Conservation (phyloP, 345 rosid species). For the Leavenworthia alabamica region DNA sequence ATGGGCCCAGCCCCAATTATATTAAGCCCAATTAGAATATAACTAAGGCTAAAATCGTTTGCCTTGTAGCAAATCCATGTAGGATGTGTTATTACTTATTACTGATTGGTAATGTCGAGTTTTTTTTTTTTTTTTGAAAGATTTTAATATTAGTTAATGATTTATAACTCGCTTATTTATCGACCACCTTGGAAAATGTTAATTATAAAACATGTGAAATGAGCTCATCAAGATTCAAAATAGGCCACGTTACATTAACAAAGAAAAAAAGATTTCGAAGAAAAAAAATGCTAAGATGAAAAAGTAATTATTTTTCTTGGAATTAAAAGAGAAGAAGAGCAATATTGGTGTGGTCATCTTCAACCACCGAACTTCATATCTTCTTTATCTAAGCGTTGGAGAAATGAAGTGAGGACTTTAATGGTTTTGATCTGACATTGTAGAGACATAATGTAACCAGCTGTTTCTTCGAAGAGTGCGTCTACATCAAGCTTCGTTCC, state of each 20-base stretch:
- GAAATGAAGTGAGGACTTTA: slow-evolving; percentile 42
- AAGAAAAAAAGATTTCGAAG: slow-evolving; percentile 29
- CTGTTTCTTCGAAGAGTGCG: slow-evolving; percentile 63
- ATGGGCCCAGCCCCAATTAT: neutral
- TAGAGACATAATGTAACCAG: slow-evolving; percentile 55
- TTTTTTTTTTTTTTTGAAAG: neutral
- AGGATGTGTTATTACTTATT: too few species aligned
- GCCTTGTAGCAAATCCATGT: neutral
- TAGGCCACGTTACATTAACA: slow-evolving; percentile 23
- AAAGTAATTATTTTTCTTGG: neutral
- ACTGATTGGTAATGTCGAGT: neutral
- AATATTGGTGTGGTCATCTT: slow-evolving; percentile 17
- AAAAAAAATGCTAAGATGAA: slow-evolving; percentile 14
- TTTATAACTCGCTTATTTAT: neutral
- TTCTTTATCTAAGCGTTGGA: slow-evolving; percentile 48
- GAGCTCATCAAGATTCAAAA: slow-evolving; percentile 11
- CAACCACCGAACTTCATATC: slow-evolving; percentile 53
- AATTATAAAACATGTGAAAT: slow-evolving; percentile 23
- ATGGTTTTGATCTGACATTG: slow-evolving; percentile 57
- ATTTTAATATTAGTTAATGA: neutral
- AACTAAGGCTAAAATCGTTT: neutral
- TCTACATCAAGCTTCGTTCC: slow-evolving; percentile 55
- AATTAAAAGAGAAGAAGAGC: slow-evolving; percentile 1
- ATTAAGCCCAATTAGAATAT: neutral
- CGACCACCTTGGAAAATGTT: slow-evolving; percentile 7